Base-by-base conservation (phyloP, 1,284 basidiomycete species). In the Ustilago loliicola region DNA sequence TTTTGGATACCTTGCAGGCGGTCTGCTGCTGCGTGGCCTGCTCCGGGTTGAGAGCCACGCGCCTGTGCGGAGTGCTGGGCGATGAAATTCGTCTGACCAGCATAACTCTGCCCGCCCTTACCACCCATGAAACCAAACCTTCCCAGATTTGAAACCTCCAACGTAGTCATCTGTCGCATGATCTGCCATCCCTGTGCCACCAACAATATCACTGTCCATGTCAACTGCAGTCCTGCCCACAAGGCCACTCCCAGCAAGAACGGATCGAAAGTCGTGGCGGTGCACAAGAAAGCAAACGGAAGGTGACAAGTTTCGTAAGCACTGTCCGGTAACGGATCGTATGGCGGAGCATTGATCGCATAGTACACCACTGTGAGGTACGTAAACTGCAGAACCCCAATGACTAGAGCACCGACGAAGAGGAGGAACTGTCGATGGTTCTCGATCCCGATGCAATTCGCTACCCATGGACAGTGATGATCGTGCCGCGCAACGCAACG, bases 51-150 rank as follows among this genome's bases (percentile, higher is more conserved):
- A n/a, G n/a, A n/a, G n/a, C 21, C 42, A 1, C 63, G 34, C 7
- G 45, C 48, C 34, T 55, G 56, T 19, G 62, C 72, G 1, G 59
- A 63, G 45, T 70, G 70, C 51, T 66, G 66, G 19, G 66, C 71
- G 17, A 79, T 58, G 27, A 72, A 73, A 11, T 61, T 62, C 8
- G 69, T 66, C 66, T 80, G 80, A 11, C 72, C 66, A 32, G 88
- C 61, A 93, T 93, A 34, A 89, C 89, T 53, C 87, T 87, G 90
- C 6, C 94, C 93, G 2, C 89, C 89, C 32, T 93, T 91, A 0
- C 95, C 95, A 54, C 96, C 97, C 95, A 99, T 98, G 88, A 92
- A 98, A 2, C 97, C 96, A 83, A 93, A 98, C 56, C 96, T 90
- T 0, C 96, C 95, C 3, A 98, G 91, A 85, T 99, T 99, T 67